These are phyloP conservation scores for Euphorbia corollata DNA, from an alignment of 441 rosid species.

Conservation along the genomic window DNA sequence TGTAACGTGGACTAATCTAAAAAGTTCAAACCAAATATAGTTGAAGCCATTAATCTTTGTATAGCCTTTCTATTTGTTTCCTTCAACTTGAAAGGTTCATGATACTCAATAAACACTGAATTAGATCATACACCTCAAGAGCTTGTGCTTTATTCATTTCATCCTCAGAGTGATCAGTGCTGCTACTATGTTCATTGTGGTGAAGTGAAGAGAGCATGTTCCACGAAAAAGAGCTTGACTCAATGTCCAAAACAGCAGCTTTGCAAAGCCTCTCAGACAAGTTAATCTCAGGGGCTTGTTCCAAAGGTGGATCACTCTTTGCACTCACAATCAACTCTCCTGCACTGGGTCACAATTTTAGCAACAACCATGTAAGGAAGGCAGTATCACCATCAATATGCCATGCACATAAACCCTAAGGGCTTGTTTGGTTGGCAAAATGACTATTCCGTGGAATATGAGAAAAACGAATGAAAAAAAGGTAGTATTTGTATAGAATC, in stretches of 20 bases:
- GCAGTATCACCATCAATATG: not conserved
- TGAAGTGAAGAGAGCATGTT: constrained; percentile 88
- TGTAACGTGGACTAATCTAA: not conserved
- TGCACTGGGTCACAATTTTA: constrained; percentile 37
- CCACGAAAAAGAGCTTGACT: constrained; percentile 71
- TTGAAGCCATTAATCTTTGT: not conserved
- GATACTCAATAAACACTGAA: not conserved
- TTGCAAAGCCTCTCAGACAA: constrained; percentile 95
- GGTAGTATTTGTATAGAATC: no score
- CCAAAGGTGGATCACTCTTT: constrained; percentile 37
- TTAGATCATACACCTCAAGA: constrained; percentile 55
- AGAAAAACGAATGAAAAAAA: no score
- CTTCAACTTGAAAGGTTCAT: not conserved
- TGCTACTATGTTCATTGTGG: constrained; percentile 86
- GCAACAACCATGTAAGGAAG: constrained; percentile 14
- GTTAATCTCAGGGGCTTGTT: constrained; percentile 53
- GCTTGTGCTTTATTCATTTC: constrained; percentile 83
- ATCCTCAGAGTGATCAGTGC: constrained; percentile 82
- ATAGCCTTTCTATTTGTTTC: not conserved
- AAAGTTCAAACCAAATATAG: not conserved
- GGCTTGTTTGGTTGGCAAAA: no score
- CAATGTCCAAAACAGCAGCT: constrained; percentile 64
- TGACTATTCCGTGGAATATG: no score
- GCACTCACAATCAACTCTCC: constrained; percentile 48
- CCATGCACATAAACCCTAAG: not conserved